A percentile compares a stretch with the other conserved stretches of the same genome.
Evolutionary conservation across 108 stramenopile genomes (phyloP).

Genomic region (Fragilaria crotonensis): DNA sequence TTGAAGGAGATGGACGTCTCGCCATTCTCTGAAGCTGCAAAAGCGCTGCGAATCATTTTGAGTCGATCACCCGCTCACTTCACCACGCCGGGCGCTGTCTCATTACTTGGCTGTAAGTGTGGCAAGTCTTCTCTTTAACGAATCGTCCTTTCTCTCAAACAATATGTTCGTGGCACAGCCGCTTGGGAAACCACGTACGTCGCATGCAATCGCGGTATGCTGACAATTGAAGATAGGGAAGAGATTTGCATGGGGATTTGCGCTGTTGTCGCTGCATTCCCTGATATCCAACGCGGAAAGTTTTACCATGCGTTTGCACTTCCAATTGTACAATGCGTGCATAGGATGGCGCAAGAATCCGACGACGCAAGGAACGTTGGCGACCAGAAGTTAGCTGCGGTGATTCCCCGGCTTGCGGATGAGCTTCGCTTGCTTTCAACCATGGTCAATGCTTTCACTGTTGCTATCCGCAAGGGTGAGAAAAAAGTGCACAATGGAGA

Average conservation of each 20-base stretch:
- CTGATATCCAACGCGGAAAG: slow-evolving; percentile 23
- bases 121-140: no score
- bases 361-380: slow-evolving; percentile 1
- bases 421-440: slow-evolving; percentile 42
- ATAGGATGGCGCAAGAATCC: slow-evolving; percentile 26
- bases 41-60: slow-evolving; percentile 32
- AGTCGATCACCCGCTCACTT: slow-evolving; percentile 32
- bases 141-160: no score
- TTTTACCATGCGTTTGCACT: slow-evolving; percentile 38
- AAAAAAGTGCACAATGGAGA: slow-evolving; percentile 2
- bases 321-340: slow-evolving; percentile 35
- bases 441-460: slow-evolving; percentile 27
- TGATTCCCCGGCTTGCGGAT: slow-evolving; percentile 35
- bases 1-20: slow-evolving; percentile 17
- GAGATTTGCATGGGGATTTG: slow-evolving; percentile 41
- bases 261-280: slow-evolving; percentile 36
- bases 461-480: slow-evolving; percentile 3
- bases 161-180: slow-evolving; percentile 13
- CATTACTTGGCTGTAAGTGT: slow-evolving; percentile 48
- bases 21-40: slow-evolving; percentile 42
- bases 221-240: slow-evolving; percentile 43
- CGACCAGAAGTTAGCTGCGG: slow-evolving; percentile 3
- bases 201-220: slow-evolving; percentile 23
- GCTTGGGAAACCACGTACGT: slow-evolving; percentile 42
- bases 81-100: slow-evolving; percentile 29